Base-by-base conservation (phyloP, 2,329 filamentous ascomycete species). In the Aaosphaeria pasadenensis region DNA sequence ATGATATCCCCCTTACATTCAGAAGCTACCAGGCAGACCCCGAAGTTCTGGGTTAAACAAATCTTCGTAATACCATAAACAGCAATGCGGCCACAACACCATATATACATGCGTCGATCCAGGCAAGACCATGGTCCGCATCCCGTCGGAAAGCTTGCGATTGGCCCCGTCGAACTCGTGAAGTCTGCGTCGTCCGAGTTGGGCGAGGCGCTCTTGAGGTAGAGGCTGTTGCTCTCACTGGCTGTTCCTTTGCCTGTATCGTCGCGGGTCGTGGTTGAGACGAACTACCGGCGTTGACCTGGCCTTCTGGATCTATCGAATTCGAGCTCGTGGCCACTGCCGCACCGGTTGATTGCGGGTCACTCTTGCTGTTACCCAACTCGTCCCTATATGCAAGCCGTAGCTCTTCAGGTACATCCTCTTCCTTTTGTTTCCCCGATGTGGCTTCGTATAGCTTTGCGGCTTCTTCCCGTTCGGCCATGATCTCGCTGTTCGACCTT, bases 31-130 rank as follows among this genome's bases (percentile, higher is more conserved):
- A 24, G 17, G 17, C 17, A 24, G 17, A 24, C 17, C 17, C 17
- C 17, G 17, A 24, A 24, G 17, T 24, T 24, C 17, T 24, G 17
- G 17, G 7, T 40, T 39, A 58, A 39, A 66, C 49, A 30, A 80
- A 69, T 48, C 77, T 77, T 47, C 74, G 75, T 28, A 81, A 54
- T 4, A 96, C 74, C 75, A 95, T 82, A 24, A 88, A 82, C 4
- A 85, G 74, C 17, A 96, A 73, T 29, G 88, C 76, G 11, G 89
- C 77, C 0, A 89, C 75, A 13, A 96, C 71, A 5, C 83, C 86
- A 24, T 86, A 82, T 55, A 96, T 96, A 35, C 86, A 81, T 53
- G 88, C 83, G 69, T 96, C 91, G 13, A 96, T 77, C 87, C 89
- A 95, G 9, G 84, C 72, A 1, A 85, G 81, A 11, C 88, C 80